A percentile compares a stretch with the other conserved stretches of the same genome.
These are phyloP conservation scores for Escallonia rubra DNA, from an alignment of 129 eudicot genomes.

Conservation along the genomic window DNA sequence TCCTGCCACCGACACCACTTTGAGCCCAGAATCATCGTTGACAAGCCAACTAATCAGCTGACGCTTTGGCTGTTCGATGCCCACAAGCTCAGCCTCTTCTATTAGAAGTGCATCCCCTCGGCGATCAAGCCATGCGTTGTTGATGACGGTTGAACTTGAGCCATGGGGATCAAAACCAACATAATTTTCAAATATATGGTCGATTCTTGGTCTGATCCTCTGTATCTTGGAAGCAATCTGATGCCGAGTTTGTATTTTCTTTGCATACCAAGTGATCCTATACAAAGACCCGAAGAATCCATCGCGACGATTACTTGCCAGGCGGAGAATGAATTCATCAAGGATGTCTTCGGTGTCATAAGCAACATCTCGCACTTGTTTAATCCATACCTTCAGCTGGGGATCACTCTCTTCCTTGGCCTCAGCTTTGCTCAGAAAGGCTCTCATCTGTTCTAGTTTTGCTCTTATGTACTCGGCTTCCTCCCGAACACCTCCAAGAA, in stretches of 20 bases:
- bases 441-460: conserved; percentile 1
- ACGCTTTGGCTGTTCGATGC: conserved; percentile 11
- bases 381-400: conserved; percentile 2
- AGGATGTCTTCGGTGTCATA: conserved; percentile 11
- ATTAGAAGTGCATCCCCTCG: conserved; percentile 18
- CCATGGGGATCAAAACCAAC: not conserved
- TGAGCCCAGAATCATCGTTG: not conserved
- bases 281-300: not conserved
- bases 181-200: no score
- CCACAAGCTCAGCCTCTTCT: conserved; percentile 25
- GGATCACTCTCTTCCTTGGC: not conserved
- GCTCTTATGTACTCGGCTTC: not conserved
- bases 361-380: conserved; percentile 7
- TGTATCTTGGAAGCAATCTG: no score
- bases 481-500: no score
- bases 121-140: conserved; percentile 1
- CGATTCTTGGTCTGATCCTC: no score
- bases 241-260: no score
- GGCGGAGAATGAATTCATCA: conserved; percentile 6
- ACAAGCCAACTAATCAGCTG: not conserved
- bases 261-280: no score
- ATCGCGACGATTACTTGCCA: not conserved
- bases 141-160: not conserved
- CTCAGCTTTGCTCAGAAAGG: conserved; percentile 8
- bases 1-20: conserved; percentile 8